Evolutionary conservation across 2,329 filamentous ascomycete species (phyloP), one percentile per base, ranked within the genome.

Genomic region (Aaosphaeria arxii): DNA sequence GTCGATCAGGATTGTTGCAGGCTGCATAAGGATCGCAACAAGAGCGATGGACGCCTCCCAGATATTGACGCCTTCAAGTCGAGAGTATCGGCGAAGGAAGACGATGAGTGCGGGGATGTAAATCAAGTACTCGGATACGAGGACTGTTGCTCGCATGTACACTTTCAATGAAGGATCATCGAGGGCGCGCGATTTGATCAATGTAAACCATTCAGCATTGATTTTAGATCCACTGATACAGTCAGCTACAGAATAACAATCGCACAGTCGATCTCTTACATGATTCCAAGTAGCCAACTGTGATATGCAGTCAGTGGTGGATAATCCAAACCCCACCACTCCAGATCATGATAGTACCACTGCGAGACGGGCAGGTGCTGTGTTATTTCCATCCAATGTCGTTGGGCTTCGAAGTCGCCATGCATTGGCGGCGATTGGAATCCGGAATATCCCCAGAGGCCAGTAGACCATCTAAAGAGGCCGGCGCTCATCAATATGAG

Each of bases 301-400:
- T 99, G 94, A 73, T 99, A 99, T 44, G 94, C 95, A 45, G 94
- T 99, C 73, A 99, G 81, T 45, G 94, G 94, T 48, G 94, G 94
- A 70, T 99, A 99, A 73, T 99, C 94, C 57, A 99, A 80, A 1
- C 95, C 95, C 94, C 94, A 99, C 86, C 92, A 99, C 63, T 92
- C 80, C 40, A 97, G 77, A 67, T 99, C 91, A 70, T 99, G 90
- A 66, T 95, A 96, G 71, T 99, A 99, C 94, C 95, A 99, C 70
- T 94, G 88, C 7, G 90, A 94, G 35, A 95, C 79, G 11, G 94
- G 94, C 2, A 99, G 77, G 50, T 96, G 84, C 6, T 84, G 88
- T 2, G 94, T 96, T 56, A 99, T 78, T 66, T 99, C 94, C 91
- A 99, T 96, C 94, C 94, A 99, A 71, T 99, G 94, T 60, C 94